Percentiles rank a stretch among this genome's conserved stretches.
phyloP scores from a whole-genome alignment of 768 basidiomycete genomes.

The Paxillus ammoniavirescens region DNA sequence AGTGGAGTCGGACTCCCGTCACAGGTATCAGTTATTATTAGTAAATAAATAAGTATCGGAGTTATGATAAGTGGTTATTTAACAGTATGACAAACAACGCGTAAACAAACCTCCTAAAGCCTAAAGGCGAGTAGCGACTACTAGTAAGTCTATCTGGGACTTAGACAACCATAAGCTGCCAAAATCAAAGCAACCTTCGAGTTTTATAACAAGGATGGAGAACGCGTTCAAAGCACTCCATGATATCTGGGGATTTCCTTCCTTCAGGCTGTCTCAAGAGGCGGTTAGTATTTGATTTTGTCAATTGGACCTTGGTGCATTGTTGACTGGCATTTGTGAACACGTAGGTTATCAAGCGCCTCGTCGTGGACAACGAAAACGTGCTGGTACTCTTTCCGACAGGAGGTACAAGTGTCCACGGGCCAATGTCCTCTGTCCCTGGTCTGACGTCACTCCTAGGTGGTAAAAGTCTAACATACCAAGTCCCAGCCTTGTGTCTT shows the following conservation, averaged over 20 bases:
- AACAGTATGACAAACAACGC: constrained; percentile 6
- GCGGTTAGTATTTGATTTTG: constrained; percentile 20
- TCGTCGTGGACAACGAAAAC: constrained; percentile 40
- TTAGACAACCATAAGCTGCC: background rate
- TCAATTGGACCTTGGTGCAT: too few relatives aligned
- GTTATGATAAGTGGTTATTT: too few relatives aligned
- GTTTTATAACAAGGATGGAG: constrained; percentile 29
- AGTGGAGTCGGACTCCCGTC: too few relatives aligned
- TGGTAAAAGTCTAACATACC: constrained; percentile 40
- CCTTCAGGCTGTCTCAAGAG: constrained; percentile 40
- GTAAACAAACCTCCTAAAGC: background rate
- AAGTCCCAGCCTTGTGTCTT: constrained; percentile 41
- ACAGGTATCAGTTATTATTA: too few relatives aligned
- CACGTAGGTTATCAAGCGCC: constrained; percentile 34
- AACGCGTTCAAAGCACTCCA: constrained; percentile 29
- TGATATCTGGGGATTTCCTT: constrained; percentile 35
- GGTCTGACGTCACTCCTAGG: constrained; percentile 12
- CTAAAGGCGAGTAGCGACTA: too few relatives aligned
- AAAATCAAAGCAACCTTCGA: background rate
- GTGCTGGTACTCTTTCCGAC: constrained; percentile 43
- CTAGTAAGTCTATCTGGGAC: too few relatives aligned
- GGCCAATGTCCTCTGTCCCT: background rate
- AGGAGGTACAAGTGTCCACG: constrained; percentile 24
- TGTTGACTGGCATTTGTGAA: background rate
- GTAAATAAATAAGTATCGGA: too few relatives aligned